Evolutionary conservation across 176 grass and related monocot species (phyloP), one percentile per base, ranked within the genome.

Genomic region (Carex kokanica): DNA sequence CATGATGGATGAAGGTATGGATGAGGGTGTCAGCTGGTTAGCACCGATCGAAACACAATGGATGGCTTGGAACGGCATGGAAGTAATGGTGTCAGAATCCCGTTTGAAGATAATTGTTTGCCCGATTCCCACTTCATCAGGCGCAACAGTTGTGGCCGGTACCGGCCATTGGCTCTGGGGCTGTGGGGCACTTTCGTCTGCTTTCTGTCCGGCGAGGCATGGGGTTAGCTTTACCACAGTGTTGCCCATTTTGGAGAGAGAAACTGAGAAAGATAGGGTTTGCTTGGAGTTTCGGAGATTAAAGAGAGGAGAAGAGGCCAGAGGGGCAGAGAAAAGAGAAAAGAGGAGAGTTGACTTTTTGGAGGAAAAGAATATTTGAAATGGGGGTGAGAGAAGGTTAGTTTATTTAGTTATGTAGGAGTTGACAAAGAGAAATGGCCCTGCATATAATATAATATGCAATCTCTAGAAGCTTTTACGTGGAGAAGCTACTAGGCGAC

Each of bases 21-120:
- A 91, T 21, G 67, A 83, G 38, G 85, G 23, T 3, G 95, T 91
- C 15, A 72, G 74, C 21, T 88, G 74, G 86, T 98, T 98, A 3
- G 95, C 94, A 82, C 92, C 88, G 9, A 98, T 77, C 55, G 94
- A 25, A 3, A 88, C 89, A 61, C 95, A 91, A 24, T 94, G 92
- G 87, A 98, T 98, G 68, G 94, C 31, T 45, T 82, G 80, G 18
- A 82, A 82, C 3, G 61, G 60, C 80, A 82, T 52, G 20, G 41
- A 2, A 1, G 18, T 45, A 32, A 4, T 32, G 13, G 66, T 61
- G 2, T 82, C 62, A 18, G 38, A 65, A 64, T 45, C 20, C 0
- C 80, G 38, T 34, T 66, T 66, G 60, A 82, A 64, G 61, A 61
- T 82, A 49, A 82, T 52, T 29, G 80, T 64, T 66, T 82, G 60